Conservation (phyloP, 2,329 filamentous ascomycete genomes). For the Neonectria neomacrospora region DNA sequence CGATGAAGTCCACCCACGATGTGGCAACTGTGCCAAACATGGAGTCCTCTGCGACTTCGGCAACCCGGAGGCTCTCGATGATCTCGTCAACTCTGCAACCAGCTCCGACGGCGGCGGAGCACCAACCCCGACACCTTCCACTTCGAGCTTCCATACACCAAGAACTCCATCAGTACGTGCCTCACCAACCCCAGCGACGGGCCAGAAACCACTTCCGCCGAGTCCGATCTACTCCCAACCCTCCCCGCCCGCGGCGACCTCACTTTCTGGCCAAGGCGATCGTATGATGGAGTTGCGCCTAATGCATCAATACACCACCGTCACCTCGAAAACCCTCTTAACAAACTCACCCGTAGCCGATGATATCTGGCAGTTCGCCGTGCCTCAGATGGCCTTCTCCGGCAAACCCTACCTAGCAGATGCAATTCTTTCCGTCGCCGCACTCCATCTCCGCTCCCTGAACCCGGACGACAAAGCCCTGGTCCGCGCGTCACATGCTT, state of each 20-base stretch:
- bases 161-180: slow-evolving; percentile 41
- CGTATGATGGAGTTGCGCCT: slow-evolving; percentile 70
- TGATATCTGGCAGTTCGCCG: slow-evolving; percentile 68
- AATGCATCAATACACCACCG: slow-evolving; percentile 72
- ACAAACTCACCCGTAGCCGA: slow-evolving; percentile 62
- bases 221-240: slow-evolving; percentile 51
- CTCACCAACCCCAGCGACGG: slow-evolving; percentile 34
- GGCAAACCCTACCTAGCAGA: slow-evolving; percentile 70
- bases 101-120: slow-evolving; percentile 41
- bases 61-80: slow-evolving; percentile 59
- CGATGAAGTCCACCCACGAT: slow-evolving; percentile 73
- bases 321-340: slow-evolving; percentile 69
- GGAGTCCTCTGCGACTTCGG: slow-evolving; percentile 75
- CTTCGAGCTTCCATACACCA: slow-evolving; percentile 36
- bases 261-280: slow-evolving; percentile 52
- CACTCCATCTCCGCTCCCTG: slow-evolving; percentile 68
- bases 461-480: slow-evolving; percentile 68
- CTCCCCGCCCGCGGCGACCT: slow-evolving; percentile 42
- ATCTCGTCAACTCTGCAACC: slow-evolving; percentile 54
- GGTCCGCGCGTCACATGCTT: slow-evolving; percentile 71
- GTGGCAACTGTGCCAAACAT: slow-evolving; percentile 74
- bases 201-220: slow-evolving; percentile 42
- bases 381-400: slow-evolving; percentile 70
- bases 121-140: slow-evolving; percentile 39
- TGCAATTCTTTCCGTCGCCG: slow-evolving; percentile 71